phyloP scores from a whole-genome alignment of 805 yeast genomes.

The Ascoidea rubescens region DNA sequence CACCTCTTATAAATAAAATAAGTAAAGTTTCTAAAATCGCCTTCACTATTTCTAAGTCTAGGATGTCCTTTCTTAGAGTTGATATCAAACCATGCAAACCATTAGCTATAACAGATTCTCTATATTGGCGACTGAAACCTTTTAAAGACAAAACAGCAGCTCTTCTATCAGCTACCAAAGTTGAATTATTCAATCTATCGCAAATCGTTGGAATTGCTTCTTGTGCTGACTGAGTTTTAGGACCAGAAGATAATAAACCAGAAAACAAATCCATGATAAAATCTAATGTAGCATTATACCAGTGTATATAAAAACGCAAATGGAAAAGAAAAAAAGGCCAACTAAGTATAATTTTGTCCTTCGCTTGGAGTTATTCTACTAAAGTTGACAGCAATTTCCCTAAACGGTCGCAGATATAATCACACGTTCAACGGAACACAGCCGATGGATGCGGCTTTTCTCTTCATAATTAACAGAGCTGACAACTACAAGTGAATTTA shows the following conservation, averaged over 20 bases:
- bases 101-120: conserved; percentile 77
- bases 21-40: conserved; percentile 78
- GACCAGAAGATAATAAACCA: not conserved
- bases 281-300: no score
- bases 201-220: conserved; percentile 83
- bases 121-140: conserved; percentile 73
- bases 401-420: no score
- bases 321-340: no score
- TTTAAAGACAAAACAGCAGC: conserved; percentile 86
- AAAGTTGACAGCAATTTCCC: no score
- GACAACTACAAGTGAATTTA: no score
- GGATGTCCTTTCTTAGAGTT: conserved; percentile 34
- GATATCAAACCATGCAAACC: conserved; percentile 54
- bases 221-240: conserved; percentile 12
- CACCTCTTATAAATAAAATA: conserved; percentile 64
- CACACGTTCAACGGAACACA: no score
- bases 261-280: not conserved
- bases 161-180: conserved; percentile 68
- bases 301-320: no score
- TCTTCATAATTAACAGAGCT: no score
- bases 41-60: conserved; percentile 59
- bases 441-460: no score
- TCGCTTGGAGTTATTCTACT: no score
- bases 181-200: conserved; percentile 75
- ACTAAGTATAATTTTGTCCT: no score